Evolutionary conservation across 176 grass and related monocot species (phyloP), one percentile per base, ranked within the genome.

Genomic region (Tillandsia fasciculata): DNA sequence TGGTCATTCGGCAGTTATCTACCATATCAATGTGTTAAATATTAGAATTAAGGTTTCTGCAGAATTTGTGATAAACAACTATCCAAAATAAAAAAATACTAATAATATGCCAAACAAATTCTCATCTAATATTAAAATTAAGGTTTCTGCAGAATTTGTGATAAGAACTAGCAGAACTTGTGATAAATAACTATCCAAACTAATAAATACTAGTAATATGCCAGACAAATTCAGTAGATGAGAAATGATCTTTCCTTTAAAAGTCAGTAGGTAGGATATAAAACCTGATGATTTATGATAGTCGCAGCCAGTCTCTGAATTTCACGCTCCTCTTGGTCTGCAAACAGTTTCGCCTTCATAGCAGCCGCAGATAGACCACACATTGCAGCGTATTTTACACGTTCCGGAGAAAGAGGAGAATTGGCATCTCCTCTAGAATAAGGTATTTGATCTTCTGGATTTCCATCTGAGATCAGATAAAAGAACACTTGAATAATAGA

Each of bases 271-370:
- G 33, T 42, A 22, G 33, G 33, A 42, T 42, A 42, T 6, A 7
- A 74, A 26, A 90, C 94, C 89, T 97, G 84, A 72, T 97, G 86
- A 71, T 97, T 97, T 58, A 92, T 97, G 47, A 92, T 48, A 61
- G 79, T 97, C 64, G 89, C 89, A 79, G 78, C 78, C 48, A 92
- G 69, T 79, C 94, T 87, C 77, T 97, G 94, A 63, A 97, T 89
- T 89, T 97, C 94, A 61, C 89, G 89, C 65, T 97, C 89, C 66
- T 97, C 94, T 74, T 97, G 94, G 76, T 97, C 94, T 0, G 89
- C 89, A 80, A 92, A 97, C 54, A 90, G 85, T 83, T 97, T 97
- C 72, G 86, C 88, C 71, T 97, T 97, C 77, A 87, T 82, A 13
- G 89, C 86, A 51, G 94, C 94, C 50, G 89, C 89, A 9, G 89